phyloP scores from a whole-genome alignment of 2,329 filamentous ascomycete genomes.

The Didymosphaeria variabile region DNA sequence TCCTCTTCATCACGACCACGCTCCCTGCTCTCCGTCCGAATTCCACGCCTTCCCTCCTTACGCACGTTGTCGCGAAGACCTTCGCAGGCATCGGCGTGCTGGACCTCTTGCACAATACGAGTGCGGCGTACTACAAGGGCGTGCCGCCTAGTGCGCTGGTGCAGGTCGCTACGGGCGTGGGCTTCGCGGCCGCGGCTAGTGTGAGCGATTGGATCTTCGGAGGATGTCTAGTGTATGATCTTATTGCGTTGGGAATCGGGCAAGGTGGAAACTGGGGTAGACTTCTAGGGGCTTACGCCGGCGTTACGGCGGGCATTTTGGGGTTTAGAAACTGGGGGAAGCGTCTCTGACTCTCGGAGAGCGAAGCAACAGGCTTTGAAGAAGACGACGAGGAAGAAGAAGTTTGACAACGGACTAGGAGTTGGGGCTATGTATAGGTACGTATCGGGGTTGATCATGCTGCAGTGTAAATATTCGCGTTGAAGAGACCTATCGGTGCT shows the following conservation, averaged over 20 bases:
- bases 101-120: slow-evolving; percentile 67
- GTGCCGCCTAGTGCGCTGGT: slow-evolving; percentile 57
- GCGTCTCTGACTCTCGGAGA: neutral
- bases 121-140: slow-evolving; percentile 64
- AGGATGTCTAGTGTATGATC: slow-evolving; percentile 66
- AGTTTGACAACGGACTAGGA: neutral
- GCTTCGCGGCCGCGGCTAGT: slow-evolving; percentile 60
- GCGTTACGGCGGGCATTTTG: slow-evolving; percentile 63
- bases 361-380: neutral
- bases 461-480: too few relatives aligned
- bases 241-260: slow-evolving; percentile 63
- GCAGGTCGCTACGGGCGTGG: slow-evolving; percentile 63
- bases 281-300: slow-evolving; percentile 61
- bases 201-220: slow-evolving; percentile 69
- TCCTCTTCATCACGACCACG: slow-evolving; percentile 62
- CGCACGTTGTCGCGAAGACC: slow-evolving; percentile 66
- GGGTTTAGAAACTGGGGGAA: slow-evolving; percentile 57
- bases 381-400: neutral
- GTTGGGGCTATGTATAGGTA: too few relatives aligned
- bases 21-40: slow-evolving; percentile 60
- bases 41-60: slow-evolving; percentile 63
- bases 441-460: too few relatives aligned
- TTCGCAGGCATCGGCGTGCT: slow-evolving; percentile 69
- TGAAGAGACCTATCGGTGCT: neutral
- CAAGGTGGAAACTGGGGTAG: slow-evolving; percentile 63